Evolutionary conservation across 345 rosid genomes (phyloP).

Genomic region (Salix arbutifolia): DNA sequence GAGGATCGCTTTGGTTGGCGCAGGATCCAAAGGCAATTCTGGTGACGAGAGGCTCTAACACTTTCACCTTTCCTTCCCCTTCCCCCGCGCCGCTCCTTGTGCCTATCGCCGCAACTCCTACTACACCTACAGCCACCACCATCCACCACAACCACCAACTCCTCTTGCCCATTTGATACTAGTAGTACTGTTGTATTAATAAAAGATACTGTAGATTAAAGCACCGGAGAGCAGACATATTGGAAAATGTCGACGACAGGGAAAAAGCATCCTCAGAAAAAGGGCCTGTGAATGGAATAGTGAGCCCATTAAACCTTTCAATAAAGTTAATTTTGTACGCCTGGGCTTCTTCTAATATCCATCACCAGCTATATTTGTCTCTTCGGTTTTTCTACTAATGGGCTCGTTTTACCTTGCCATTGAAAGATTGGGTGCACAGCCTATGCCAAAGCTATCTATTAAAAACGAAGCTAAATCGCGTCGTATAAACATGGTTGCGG

Average conservation of each 20-base stretch:
- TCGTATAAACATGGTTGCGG: too few species aligned
- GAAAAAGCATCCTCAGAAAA: background rate
- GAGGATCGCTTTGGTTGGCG: constrained; percentile 76
- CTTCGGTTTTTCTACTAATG: too few species aligned
- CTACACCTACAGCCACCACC: constrained; percentile 16
- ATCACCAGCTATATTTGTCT: background rate
- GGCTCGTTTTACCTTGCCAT: too few species aligned
- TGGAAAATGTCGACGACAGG: background rate
- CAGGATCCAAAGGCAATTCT: constrained; percentile 87
- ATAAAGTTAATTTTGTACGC: background rate
- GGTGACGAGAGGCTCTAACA: constrained; percentile 23
- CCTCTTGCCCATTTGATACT: constrained; percentile 2
- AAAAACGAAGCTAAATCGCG: too few species aligned
- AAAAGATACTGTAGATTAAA: too few species aligned
- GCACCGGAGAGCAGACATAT: too few species aligned
- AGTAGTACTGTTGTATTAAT: background rate
- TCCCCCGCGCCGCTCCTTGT: constrained; percentile 11
- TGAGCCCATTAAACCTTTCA: background rate
- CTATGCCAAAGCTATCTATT: too few species aligned
- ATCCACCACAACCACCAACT: constrained; percentile 22
- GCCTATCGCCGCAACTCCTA: background rate
- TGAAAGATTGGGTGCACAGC: too few species aligned
- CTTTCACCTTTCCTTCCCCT: constrained; percentile 13
- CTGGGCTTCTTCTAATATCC: background rate
- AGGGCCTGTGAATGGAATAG: background rate